These are phyloP conservation scores for Pleurotus cornucopiae DNA, from an alignment of 768 basidiomycete species.

Conservation along the genomic window DNA sequence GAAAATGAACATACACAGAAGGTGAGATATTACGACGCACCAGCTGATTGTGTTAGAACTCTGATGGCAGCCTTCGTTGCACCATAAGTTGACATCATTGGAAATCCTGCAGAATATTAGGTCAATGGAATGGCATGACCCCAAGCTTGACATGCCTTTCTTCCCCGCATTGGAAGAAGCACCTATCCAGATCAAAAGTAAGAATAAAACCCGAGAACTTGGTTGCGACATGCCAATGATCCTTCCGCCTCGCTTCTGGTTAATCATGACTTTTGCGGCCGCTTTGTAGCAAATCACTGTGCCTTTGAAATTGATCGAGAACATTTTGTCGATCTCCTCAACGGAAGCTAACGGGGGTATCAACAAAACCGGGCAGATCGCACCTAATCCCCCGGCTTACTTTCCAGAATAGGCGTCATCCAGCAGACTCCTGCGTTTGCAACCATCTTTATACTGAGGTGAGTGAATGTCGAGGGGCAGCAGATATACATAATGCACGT, in stretches of 20 bases:
- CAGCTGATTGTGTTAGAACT: slow-evolving; percentile 9
- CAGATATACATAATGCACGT: not conserved
- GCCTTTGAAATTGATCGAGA: slow-evolving; percentile 26
- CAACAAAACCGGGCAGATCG: not conserved
- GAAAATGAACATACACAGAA: too few species aligned
- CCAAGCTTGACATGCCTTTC: not conserved
- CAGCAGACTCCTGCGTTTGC: not conserved
- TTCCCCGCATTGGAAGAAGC: slow-evolving; percentile 2
- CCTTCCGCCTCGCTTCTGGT: slow-evolving; percentile 29
- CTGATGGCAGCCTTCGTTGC: slow-evolving; percentile 12
- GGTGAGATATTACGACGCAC: not conserved
- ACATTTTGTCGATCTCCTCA: slow-evolving; percentile 19
- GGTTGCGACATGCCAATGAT: slow-evolving; percentile 20
- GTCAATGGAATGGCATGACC: too few species aligned
- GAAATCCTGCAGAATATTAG: not conserved
- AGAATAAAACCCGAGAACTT: too few species aligned
- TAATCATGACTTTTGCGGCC: slow-evolving; percentile 31
- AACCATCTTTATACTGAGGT: not conserved
- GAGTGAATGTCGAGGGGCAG: not conserved
- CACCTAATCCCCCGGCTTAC: not conserved
- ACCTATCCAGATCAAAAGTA: slow-evolving; percentile 2
- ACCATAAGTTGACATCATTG: slow-evolving; percentile 4
- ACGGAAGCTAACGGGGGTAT: not conserved
- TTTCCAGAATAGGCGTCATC: not conserved
- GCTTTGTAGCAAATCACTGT: slow-evolving; percentile 27